A percentile compares a stretch with the other conserved stretches of the same genome.
phyloP scores from a whole-genome alignment of 2,329 filamentous ascomycete species.

The Cytospora piceicola region DNA sequence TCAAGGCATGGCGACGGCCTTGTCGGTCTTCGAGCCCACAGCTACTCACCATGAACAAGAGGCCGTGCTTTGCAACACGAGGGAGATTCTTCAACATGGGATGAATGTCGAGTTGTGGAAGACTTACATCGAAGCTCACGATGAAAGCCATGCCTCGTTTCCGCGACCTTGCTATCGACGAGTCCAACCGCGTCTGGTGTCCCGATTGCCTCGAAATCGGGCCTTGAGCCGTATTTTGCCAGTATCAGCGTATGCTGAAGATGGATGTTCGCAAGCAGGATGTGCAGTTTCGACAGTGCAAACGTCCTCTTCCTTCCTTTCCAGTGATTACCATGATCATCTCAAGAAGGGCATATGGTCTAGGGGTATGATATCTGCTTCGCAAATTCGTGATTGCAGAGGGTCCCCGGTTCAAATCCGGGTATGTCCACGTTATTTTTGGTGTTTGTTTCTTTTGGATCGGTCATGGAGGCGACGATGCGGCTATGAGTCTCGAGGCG shows the following conservation, averaged over 20 bases:
- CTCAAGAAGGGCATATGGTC: conserved; percentile 2
- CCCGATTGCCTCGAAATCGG: neutral
- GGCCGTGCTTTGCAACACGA: neutral
- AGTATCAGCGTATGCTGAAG: neutral
- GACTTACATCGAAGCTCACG: no score
- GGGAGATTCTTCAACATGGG: neutral
- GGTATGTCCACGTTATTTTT: no score
- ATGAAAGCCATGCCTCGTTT: neutral
- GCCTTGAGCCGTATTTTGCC: neutral
- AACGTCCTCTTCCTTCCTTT: neutral
- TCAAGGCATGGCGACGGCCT: neutral
- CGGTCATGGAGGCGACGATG: no score
- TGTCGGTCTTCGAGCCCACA: neutral
- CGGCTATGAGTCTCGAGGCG: neutral
- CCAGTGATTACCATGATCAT: neutral
- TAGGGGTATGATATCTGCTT: neutral
- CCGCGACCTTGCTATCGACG: neutral
- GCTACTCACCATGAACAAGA: neutral
- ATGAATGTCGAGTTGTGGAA: neutral
- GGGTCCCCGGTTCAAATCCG: no score
- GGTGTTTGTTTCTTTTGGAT: no score
- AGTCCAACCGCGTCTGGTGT: neutral
- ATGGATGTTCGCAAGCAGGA: neutral
- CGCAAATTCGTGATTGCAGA: no score
- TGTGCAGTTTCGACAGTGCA: conserved; percentile 4